Base-by-base conservation (phyloP, 2,329 filamentous ascomycete genomes). In the Sporothrix brasiliensis region DNA sequence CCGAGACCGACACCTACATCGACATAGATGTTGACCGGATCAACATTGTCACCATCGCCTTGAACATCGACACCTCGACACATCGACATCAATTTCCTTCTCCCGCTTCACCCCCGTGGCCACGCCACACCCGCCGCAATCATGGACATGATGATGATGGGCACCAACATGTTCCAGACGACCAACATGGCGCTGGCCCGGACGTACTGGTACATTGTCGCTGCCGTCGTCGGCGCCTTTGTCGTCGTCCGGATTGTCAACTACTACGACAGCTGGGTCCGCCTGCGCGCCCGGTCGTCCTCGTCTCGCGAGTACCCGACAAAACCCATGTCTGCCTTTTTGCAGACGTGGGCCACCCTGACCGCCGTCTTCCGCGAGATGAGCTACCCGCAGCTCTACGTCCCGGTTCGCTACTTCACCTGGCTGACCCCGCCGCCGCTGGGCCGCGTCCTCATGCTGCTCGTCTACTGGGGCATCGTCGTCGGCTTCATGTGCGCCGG, bases 351-450 rank as follows among this genome's bases (percentile, higher is more conserved):
- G 84, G 88, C 87, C 5, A 89, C 87, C 1, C 77, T 83, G 54
- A 89, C 87, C 0, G 87, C 88, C 19, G 76, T 89, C 53, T 73
- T 80, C 4, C 85, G 88, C 74, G 88, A 90, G 76, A 77, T 82
- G 56, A 81, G 83, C 75, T 86, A 87, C 72, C 87, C 86, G 0
- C 87, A 88, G 74, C 75, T 85, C 69, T 84, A 84, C 73, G 75
- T 88, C 53, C 79, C 83, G 3, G 71, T 80, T 41, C 80, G 78
- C 50, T 80, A 80, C 70, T 73, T 88, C 2, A 80, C 82, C 19
- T 89, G 87, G 86, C 78, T 86, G 68, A 86, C 86, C 1, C 88
- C 88, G 14, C 87, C 86, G 27, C 83, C 87, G 0, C 78, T 86
- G 52, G 87, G 88, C n/a, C 85, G 85, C 27, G 76, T 86, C 6